These are phyloP conservation scores for Phytophthora colocasiae DNA, from an alignment of 352 stramenopile species.

Conservation along the genomic window DNA sequence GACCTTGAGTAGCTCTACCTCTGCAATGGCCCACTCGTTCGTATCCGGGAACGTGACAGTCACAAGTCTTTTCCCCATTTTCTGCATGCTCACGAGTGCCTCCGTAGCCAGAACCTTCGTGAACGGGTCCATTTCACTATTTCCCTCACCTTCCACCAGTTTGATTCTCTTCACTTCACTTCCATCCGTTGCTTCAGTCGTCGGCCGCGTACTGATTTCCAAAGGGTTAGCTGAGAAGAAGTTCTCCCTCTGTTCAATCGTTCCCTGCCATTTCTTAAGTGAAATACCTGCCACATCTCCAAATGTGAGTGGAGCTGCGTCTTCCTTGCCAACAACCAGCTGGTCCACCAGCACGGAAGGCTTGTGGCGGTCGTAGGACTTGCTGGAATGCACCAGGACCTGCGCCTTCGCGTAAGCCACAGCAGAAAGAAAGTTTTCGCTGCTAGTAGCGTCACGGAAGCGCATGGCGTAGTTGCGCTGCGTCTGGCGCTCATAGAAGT, in stretches of 20 bases:
- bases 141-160: slow-evolving; percentile 29
- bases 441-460: slow-evolving; percentile 59
- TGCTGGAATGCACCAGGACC: slow-evolving; percentile 37
- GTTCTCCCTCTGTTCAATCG: slow-evolving; percentile 5
- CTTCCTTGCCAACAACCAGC: slow-evolving; percentile 51
- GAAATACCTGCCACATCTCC: slow-evolving; percentile 67
- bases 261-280: slow-evolving; percentile 60
- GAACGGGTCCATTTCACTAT: slow-evolving; percentile 34
- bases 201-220: slow-evolving; percentile 45
- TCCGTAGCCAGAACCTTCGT: slow-evolving; percentile 47
- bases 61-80: slow-evolving; percentile 61
- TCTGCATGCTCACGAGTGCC: slow-evolving; percentile 71
- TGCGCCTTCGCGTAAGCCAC: slow-evolving; percentile 67
- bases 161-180: slow-evolving; percentile 60
- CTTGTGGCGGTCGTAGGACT: slow-evolving; percentile 27
- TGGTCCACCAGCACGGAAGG: slow-evolving; percentile 52
- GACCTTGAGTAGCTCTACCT: slow-evolving; percentile 78
- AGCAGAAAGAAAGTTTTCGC: slow-evolving; percentile 53
- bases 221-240: slow-evolving; percentile 71
- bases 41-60: slow-evolving; percentile 52
- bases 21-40: slow-evolving; percentile 69
- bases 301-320: slow-evolving; percentile 38
- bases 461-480: slow-evolving; percentile 80
- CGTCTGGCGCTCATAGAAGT: slow-evolving; percentile 58
- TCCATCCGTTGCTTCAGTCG: slow-evolving; percentile 30